Conservation (phyloP, 169 alveolate species). For the Plasmodium relictum region DNA sequence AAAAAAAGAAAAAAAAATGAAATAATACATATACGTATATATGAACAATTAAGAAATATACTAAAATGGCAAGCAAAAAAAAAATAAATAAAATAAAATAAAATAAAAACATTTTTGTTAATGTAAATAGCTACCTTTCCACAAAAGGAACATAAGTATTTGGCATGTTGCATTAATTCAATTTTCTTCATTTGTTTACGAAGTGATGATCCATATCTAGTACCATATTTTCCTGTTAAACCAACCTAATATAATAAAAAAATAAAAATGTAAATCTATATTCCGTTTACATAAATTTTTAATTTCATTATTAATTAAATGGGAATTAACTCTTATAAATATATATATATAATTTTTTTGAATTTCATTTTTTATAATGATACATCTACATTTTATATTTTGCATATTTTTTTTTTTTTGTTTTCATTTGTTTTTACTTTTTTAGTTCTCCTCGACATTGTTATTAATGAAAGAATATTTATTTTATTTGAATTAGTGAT, state of each 20-base stretch:
- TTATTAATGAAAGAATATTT: not conserved
- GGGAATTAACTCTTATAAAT: too few species aligned
- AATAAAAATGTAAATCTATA: not conserved
- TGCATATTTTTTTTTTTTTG: slow-evolving; percentile 14
- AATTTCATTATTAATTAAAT: not conserved
- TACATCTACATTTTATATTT: not conserved
- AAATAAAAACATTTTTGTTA: too few species aligned
- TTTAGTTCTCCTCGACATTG: slow-evolving; percentile 76
- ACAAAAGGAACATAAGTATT: slow-evolving; percentile 96
- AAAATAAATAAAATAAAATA: not conserved
- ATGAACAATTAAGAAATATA: not conserved
- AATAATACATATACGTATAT: not conserved
- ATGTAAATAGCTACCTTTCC: slow-evolving; percentile 90
- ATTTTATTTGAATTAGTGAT: too few species aligned
- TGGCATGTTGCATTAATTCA: slow-evolving; percentile 95
- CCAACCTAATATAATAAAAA: slow-evolving; percentile 94
- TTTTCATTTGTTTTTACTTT: slow-evolving; percentile 33
- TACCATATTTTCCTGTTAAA: slow-evolving; percentile 98
- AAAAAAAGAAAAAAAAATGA: not conserved
- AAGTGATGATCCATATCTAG: slow-evolving; percentile 98
- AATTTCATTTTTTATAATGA: too few species aligned
- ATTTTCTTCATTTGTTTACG: slow-evolving; percentile 97
- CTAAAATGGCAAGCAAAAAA: not conserved
- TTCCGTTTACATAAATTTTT: too few species aligned
- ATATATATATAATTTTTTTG: too few species aligned